Evolutionary conservation across 2,329 filamentous ascomycete species (phyloP).

Genomic region (Diplodia corticola): DNA sequence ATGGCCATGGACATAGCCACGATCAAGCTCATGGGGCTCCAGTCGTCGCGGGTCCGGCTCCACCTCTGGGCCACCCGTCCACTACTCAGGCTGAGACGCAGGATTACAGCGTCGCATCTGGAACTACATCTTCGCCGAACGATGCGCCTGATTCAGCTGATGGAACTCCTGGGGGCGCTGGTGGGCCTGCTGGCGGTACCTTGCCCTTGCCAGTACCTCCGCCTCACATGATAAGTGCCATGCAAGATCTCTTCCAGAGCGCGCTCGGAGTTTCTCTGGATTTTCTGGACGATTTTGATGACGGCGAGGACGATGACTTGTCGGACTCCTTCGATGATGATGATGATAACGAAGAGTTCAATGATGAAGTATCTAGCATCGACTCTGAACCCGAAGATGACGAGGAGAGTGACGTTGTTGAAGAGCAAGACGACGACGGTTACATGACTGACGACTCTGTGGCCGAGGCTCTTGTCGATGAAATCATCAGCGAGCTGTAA

Average conservation of each 20-base stretch:
- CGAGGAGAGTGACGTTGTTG: neutral
- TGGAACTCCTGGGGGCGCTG: neutral
- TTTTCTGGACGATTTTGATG: neutral
- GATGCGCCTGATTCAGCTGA: neutral
- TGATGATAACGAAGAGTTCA: neutral
- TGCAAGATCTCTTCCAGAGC: conserved; percentile 16
- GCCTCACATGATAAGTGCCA: conserved; percentile 1
- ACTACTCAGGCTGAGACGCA: neutral
- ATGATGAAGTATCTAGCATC: neutral
- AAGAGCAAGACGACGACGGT: neutral
- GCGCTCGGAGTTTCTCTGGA: conserved; percentile 11
- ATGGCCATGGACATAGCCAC: neutral
- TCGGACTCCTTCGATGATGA: neutral
- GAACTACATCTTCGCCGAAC: neutral
- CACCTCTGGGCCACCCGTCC: neutral
- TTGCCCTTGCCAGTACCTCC: conserved; percentile 1
- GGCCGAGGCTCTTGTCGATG: neutral
- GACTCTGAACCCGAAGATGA: neutral
- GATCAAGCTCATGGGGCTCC: neutral
- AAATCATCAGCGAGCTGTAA: neutral
- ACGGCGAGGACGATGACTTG: neutral
- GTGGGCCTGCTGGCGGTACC: neutral
- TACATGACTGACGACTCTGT: neutral
- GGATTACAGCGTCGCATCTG: neutral
- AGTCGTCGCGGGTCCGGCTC: neutral